Conservation (phyloP, 805 yeast genomes). For the Kurtzmaniella fragi region DNA sequence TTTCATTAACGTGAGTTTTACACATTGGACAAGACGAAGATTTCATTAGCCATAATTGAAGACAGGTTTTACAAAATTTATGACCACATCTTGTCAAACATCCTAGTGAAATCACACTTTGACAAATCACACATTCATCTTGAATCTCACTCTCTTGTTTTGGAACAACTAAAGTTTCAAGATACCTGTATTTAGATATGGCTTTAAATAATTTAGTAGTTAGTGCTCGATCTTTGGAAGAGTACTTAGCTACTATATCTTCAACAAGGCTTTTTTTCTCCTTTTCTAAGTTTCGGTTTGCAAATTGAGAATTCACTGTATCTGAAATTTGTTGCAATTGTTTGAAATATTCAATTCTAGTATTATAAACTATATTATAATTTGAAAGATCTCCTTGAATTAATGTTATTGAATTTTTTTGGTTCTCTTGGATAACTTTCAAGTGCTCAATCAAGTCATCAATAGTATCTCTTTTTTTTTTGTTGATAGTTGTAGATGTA, state of each 20-base stretch:
- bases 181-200: slow-evolving; percentile 31
- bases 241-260: background rate
- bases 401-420: slow-evolving; percentile 34
- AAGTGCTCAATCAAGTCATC: slow-evolving; percentile 15
- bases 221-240: background rate
- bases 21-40: slow-evolving; percentile 77
- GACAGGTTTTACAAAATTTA: slow-evolving; percentile 78
- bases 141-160: background rate
- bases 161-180: slow-evolving; percentile 18
- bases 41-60: slow-evolving; percentile 63
- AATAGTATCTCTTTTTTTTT: slow-evolving; percentile 14
- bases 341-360: slow-evolving; percentile 76
- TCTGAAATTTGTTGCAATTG: slow-evolving; percentile 86
- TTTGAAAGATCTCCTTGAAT: slow-evolving; percentile 45
- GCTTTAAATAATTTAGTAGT: slow-evolving; percentile 20
- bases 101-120: slow-evolving; percentile 64
- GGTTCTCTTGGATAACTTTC: slow-evolving; percentile 34
- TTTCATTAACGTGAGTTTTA: slow-evolving; percentile 43
- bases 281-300: background rate
- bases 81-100: slow-evolving; percentile 90
- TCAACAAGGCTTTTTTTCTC: background rate
- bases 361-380: slow-evolving; percentile 65
- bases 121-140: slow-evolving; percentile 70
- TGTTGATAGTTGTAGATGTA: background rate
- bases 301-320: slow-evolving; percentile 47